Evolutionary conservation across 1,284 basidiomycete species (phyloP), one percentile per base, ranked within the genome.

Genomic region (Bothia castanella): DNA sequence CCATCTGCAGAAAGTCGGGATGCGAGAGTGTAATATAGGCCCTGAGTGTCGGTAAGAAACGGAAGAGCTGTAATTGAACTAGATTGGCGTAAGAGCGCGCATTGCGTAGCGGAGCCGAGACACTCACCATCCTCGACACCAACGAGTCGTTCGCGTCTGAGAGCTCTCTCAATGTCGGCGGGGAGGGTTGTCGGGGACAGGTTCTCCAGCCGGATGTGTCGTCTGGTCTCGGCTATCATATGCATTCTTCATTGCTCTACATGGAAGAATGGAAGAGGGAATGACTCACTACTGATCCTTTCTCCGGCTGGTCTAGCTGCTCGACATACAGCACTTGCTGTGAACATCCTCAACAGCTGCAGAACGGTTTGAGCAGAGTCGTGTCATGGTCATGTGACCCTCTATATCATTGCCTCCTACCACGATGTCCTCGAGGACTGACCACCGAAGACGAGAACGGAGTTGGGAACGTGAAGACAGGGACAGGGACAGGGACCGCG

Each of bases 391-490:
- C 64, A 70, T 63, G 68, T 69, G 64, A 66, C 54, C 35, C 7
- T 3, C 19, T 27, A 17, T 21, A 34, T 21, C 37, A 34, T 54
- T 42, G 30, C 32, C 42, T 52, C 36, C 43, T 32, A 51, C 61
- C 41, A 52, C 56, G 8, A 80, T 79, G 77, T 78, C 79, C 54
- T 75, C 76, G 21, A 74, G 75, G 51, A 61, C 71, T 51, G 82
- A 85, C 59, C 66, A 77, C 61, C 73, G 79, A 60, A 70, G 80
- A 62, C 78, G 82, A 53, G 86, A 87, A 58, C 71, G 83, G 56
- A 85, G 83, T 61, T 78, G 82, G 78, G 85, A 87, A 57, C 74
- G 77, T 52, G 80, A 81, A 49, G 77, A 78, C 54, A 69, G 70
- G 12, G 70, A 74, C 45, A 64, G 73, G 34, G 75, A 77, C 45